Evolutionary conservation across 2,329 filamentous ascomycete species (phyloP), one percentile per base, ranked within the genome.

Genomic region (Elsinoe fawcettii): DNA sequence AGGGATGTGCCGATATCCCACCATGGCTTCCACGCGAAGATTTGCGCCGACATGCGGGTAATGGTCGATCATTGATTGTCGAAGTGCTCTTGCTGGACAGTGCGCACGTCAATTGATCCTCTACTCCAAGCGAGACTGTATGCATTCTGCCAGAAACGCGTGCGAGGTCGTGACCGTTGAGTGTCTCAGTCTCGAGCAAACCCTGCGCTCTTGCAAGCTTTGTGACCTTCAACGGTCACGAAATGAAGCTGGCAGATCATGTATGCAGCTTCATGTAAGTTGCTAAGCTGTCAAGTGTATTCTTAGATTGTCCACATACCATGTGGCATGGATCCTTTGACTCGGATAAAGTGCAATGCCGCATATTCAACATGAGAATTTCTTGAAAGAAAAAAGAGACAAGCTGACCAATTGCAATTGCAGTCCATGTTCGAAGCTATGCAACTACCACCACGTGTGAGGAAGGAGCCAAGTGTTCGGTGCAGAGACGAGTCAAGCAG

Each of bases 31-130:
- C 32, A 53, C 49, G 49, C 49, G 34, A 53, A 34, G n/a, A 53
- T 53, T 53, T 30, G 18, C 49, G 18, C 16, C 20, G 12, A 22
- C 30, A 53, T 53, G 49, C 49, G 30, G 30, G 14, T 23, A 32
- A 30, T 53, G 18, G 49, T 37, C 49, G 49, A 53, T 53, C 49
- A 37, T 25, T 25, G 32, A 18, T 12, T 14, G 30, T 11, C 8
- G 27, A 12, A 27, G 47, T n/a, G 12, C 14, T 8, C 16, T 36
- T 51, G 8, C 47, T 16, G 47, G 25, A 34, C 47, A 51, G 47
- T 51, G 47, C 47, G 47, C 30, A 51, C 25, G 23, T 53, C 49
- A 37, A 53, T 36, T 53, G 49, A 53, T 53, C 49, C 49, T 53
- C 27, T n/a, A 39, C 22, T 37, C 16, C 30, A 53, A 53, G 30